Percentiles rank a stretch among this genome's conserved stretches.
Conservation (phyloP, 108 stramenopile species). For the Nitzschia inconspicua region DNA sequence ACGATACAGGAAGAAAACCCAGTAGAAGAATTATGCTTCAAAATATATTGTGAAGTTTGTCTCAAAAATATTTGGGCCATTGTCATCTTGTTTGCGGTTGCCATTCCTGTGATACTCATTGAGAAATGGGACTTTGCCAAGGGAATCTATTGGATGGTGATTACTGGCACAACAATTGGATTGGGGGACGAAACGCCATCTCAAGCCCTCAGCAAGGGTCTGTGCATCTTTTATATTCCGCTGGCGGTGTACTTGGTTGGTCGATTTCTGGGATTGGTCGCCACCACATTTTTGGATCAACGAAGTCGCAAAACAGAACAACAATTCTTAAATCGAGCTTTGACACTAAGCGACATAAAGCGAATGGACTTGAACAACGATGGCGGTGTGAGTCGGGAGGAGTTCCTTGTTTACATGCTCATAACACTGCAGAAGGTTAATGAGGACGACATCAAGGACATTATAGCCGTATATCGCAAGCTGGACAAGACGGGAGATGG, state of each 20-base stretch:
- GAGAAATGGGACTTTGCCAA: background rate
- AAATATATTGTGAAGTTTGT: background rate
- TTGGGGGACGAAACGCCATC: constrained; percentile 47
- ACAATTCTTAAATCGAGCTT: constrained; percentile 36
- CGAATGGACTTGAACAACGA: constrained; percentile 48
- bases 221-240: constrained; percentile 58
- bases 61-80: background rate
- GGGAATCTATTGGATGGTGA: constrained; percentile 31
- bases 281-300: constrained; percentile 35
- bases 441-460: constrained; percentile 21
- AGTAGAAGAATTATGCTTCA: too few relatives aligned
- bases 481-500: constrained; percentile 31
- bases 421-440: constrained; percentile 66
- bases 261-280: constrained; percentile 41
- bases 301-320: constrained; percentile 23
- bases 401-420: constrained; percentile 59
- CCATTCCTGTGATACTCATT: background rate
- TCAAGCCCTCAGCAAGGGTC: background rate
- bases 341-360: constrained; percentile 45
- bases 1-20: too few relatives aligned
- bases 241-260: constrained; percentile 57
- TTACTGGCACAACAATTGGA: constrained; percentile 41
- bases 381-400: constrained; percentile 40
- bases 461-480: constrained; percentile 19
- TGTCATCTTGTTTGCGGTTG: background rate